phyloP scores from a whole-genome alignment of 1,284 basidiomycete species.

The Fomitopsis betulina region DNA sequence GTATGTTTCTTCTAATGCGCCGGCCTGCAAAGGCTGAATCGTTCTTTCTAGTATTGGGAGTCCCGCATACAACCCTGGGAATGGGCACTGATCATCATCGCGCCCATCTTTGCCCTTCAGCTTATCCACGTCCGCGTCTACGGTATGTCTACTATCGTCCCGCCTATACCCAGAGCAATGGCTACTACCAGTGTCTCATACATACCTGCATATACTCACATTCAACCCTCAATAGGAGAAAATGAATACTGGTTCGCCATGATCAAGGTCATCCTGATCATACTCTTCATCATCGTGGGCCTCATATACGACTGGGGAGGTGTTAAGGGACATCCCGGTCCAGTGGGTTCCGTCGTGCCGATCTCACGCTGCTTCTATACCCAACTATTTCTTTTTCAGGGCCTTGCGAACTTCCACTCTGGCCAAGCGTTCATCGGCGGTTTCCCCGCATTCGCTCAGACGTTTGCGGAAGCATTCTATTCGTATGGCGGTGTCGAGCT shows the following conservation, averaged over 20 bases:
- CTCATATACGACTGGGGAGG: conserved; percentile 51
- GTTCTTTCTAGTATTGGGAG: conserved; percentile 34
- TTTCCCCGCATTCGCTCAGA: conserved; percentile 48
- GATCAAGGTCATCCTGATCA: conserved; percentile 26
- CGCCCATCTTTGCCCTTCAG: conserved; percentile 40
- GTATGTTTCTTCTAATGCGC: conserved; percentile 16
- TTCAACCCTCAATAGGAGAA: conserved; percentile 16
- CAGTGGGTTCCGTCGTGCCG: not conserved
- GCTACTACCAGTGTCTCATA: not conserved
- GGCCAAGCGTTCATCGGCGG: conserved; percentile 50
- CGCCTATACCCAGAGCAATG: not conserved
- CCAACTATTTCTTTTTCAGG: conserved; percentile 23
- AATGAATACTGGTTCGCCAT: conserved; percentile 30
- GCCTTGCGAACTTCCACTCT: conserved; percentile 48
- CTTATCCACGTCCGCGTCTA: conserved; percentile 44
- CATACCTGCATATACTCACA: not conserved
- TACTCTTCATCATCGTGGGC: conserved; percentile 29
- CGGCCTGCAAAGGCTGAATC: not conserved
- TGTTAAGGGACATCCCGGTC: too few relatives aligned
- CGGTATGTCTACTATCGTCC: conserved; percentile 27
- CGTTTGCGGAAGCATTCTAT: conserved; percentile 56
- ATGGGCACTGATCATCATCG: conserved; percentile 48
- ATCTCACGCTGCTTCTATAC: not conserved
- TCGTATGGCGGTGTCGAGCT: conserved; percentile 78
- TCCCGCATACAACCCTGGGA: conserved; percentile 41